Conservation (phyloP, 768 basidiomycete genomes). For the Mycena rosella region DNA sequence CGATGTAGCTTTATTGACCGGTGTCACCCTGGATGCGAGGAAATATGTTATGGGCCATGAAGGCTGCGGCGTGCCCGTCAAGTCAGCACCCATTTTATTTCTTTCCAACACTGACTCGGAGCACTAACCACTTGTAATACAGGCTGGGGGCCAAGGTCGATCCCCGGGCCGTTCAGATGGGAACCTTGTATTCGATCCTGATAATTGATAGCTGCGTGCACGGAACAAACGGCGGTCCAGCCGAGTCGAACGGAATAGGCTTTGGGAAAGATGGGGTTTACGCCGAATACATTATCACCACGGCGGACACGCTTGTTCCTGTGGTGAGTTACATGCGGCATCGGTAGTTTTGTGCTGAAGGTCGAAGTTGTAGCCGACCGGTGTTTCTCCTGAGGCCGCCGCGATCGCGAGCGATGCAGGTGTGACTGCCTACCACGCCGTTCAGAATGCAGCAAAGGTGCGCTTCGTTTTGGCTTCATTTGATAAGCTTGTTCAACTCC, state of each 20-base stretch:
- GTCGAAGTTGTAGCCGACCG: conserved; percentile 22
- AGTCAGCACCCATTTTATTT: conserved; percentile 5
- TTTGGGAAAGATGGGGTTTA: conserved; percentile 34
- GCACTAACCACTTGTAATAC: too few relatives aligned
- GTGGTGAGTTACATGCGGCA: conserved; percentile 20
- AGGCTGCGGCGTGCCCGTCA: conserved; percentile 30
- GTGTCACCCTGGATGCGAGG: conserved; percentile 23
- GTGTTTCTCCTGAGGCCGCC: conserved; percentile 29
- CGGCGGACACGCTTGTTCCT: conserved; percentile 28
- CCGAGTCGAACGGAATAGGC: conserved; percentile 22
- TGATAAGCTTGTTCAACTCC: not conserved
- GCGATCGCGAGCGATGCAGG: conserved; percentile 36
- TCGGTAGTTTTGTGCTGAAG: not conserved
- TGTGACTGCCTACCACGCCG: conserved; percentile 34
- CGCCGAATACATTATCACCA: conserved; percentile 34
- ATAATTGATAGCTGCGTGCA: conserved; percentile 16
- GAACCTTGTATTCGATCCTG: conserved; percentile 28
- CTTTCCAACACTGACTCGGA: not conserved
- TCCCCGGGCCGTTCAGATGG: not conserved
- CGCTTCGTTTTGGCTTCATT: not conserved
- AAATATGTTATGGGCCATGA: conserved; percentile 36
- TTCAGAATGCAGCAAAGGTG: conserved; percentile 31
- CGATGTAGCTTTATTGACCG: conserved; percentile 28
- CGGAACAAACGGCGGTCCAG: conserved; percentile 18
- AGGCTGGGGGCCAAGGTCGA: conserved; percentile 38